Percentiles rank a stretch among this genome's conserved stretches.
These are phyloP conservation scores for Galerina sulciceps DNA, from an alignment of 768 basidiomycete species.

Conservation along the genomic window DNA sequence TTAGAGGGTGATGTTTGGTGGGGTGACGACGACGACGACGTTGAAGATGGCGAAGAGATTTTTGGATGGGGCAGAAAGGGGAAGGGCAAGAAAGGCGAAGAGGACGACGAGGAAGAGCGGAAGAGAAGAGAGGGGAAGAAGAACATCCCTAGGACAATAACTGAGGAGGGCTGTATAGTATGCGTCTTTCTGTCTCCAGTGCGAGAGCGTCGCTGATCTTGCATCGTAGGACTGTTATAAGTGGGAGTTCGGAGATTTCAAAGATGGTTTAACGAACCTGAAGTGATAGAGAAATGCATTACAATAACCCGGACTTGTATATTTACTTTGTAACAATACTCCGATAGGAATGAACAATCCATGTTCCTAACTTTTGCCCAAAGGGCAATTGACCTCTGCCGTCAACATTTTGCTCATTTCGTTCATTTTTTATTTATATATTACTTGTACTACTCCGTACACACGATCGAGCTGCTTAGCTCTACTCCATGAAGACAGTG, in stretches of 20 bases:
- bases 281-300: too few species aligned
- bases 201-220: neutral
- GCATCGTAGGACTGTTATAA: conserved; percentile 72
- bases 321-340: too few species aligned
- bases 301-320: too few species aligned
- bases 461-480: too few species aligned
- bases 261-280: conserved; percentile 17
- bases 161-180: conserved; percentile 68
- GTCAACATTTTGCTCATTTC: too few species aligned
- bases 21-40: conserved; percentile 36
- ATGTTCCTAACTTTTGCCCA: too few species aligned
- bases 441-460: too few species aligned
- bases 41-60: conserved; percentile 33
- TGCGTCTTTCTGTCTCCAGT: conserved; percentile 18
- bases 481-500: too few species aligned
- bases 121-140: conserved; percentile 36
- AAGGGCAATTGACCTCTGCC: too few species aligned
- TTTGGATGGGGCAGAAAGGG: conserved; percentile 26
- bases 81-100: conserved; percentile 8
- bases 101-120: conserved; percentile 24
- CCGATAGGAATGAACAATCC: too few species aligned
- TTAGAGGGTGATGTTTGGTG: conserved; percentile 58
- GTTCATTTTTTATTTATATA: too few species aligned
- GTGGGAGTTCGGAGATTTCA: conserved; percentile 69
- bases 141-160: conserved; percentile 60